Conservation (phyloP, 108 stramenopile species). For the Cyclostephanos tholiformis region DNA sequence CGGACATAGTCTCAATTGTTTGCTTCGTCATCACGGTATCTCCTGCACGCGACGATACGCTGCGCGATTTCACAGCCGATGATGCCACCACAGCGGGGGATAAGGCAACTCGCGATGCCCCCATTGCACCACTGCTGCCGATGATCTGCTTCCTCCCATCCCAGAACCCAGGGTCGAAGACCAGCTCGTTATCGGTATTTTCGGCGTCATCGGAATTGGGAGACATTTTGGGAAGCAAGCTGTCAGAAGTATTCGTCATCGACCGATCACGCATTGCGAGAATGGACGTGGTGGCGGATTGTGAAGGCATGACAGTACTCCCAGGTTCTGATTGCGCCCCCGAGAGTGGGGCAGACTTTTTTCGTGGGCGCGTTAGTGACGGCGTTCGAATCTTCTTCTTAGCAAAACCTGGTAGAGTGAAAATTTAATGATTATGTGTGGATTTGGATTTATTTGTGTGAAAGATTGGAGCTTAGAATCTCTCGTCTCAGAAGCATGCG, state of each 20-base stretch:
- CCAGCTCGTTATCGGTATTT: conserved; percentile 34
- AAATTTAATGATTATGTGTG: neutral
- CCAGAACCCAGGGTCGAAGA: conserved; percentile 33
- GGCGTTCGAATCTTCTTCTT: conserved; percentile 46
- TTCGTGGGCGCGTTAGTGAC: conserved; percentile 26
- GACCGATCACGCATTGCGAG: conserved; percentile 26
- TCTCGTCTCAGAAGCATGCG: neutral
- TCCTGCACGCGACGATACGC: conserved; percentile 10
- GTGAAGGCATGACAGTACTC: neutral
- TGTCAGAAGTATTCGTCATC: conserved; percentile 8
- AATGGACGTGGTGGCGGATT: conserved; percentile 1
- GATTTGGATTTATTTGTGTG: neutral
- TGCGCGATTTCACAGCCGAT: neutral
- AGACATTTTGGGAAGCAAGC: conserved; percentile 38
- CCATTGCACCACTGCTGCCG: neutral
- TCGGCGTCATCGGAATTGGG: conserved; percentile 44
- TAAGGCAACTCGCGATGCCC: neutral
- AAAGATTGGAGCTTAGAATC: neutral
- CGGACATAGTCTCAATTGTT: conserved; percentile 27
- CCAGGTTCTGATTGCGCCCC: conserved; percentile 39
- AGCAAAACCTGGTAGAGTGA: neutral
- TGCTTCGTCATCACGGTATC: conserved; percentile 15
- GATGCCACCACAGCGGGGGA: neutral
- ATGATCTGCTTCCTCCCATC: conserved; percentile 11
- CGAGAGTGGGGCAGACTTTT: conserved; percentile 17